phyloP scores from a whole-genome alignment of 768 basidiomycete genomes.

The Boletus sp. region DNA sequence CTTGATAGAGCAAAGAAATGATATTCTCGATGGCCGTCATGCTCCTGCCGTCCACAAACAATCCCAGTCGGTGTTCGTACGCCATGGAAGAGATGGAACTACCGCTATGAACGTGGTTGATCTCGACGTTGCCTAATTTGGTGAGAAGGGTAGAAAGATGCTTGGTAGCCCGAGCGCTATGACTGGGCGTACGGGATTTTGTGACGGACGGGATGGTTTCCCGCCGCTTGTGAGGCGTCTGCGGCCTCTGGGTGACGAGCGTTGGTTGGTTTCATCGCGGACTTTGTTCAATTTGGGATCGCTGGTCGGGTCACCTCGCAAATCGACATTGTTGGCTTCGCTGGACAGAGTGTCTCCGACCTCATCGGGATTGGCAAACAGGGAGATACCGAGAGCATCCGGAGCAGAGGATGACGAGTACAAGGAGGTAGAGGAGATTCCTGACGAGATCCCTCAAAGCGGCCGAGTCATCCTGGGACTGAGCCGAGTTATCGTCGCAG shows the following conservation, averaged over 20 bases:
- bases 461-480: too few relatives aligned
- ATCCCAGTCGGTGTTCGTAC: constrained; percentile 23
- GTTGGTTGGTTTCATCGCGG: constrained; percentile 1
- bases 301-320: background rate
- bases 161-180: constrained; percentile 7
- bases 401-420: too few relatives aligned
- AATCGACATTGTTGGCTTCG: background rate
- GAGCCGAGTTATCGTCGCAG: too few relatives aligned
- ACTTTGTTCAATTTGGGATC: background rate
- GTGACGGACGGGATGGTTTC: constrained; percentile 11
- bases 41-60: constrained; percentile 24
- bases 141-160: constrained; percentile 16
- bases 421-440: too few relatives aligned
- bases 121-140: constrained; percentile 10
- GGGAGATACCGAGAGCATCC: background rate
- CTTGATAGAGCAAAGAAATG: constrained; percentile 28
- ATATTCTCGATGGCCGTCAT: background rate
- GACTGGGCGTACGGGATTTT: background rate
- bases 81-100: constrained; percentile 29
- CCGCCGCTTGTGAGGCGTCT: constrained; percentile 13
- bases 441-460: too few relatives aligned
- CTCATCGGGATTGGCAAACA: constrained; percentile 11
- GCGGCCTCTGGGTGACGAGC: background rate
- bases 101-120: constrained; percentile 11
- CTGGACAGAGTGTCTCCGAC: background rate